phyloP scores from a whole-genome alignment of 2,329 filamentous ascomycete genomes.

The Arthrobotrys megalospora region DNA sequence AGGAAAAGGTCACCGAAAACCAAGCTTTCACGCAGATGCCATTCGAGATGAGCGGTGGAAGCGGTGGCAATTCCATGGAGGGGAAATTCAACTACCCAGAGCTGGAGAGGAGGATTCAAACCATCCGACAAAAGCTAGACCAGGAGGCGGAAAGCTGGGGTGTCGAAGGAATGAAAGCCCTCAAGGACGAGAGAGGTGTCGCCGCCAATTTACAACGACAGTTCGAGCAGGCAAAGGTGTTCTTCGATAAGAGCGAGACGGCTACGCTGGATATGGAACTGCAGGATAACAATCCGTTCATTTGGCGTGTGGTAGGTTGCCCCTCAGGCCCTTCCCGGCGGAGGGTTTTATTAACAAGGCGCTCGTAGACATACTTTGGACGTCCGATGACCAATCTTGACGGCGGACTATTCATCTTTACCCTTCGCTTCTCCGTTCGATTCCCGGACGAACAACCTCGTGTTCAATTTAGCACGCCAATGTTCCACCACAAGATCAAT shows the following conservation, averaged over 20 bases:
- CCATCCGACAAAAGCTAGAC: constrained; percentile 79
- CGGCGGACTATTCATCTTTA: constrained; percentile 88
- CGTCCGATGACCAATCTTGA: constrained; percentile 93
- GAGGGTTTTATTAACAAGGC: constrained; percentile 22
- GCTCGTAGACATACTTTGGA: constrained; percentile 84
- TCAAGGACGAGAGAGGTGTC: constrained; percentile 79
- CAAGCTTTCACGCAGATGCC: constrained; percentile 83
- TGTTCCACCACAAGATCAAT: constrained; percentile 91
- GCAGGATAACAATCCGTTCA: constrained; percentile 85
- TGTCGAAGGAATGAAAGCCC: constrained; percentile 75
- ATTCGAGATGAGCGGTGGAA: constrained; percentile 79
- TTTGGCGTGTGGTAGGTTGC: constrained; percentile 74
- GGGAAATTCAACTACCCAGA: constrained; percentile 86
- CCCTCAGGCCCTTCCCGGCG: neutral
- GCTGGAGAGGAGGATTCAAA: constrained; percentile 78
- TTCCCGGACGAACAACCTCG: constrained; percentile 93
- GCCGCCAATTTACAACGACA: constrained; percentile 87
- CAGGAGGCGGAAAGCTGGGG: constrained; percentile 82
- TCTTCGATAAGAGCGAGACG: constrained; percentile 79
- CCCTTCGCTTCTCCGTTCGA: constrained; percentile 82
- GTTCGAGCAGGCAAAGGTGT: constrained; percentile 83
- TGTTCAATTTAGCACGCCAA: constrained; percentile 81
- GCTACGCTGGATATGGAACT: constrained; percentile 82
- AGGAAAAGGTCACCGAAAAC: constrained; percentile 75
- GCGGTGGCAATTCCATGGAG: constrained; percentile 85